Base-by-base conservation (phyloP, 805 yeast genomes). In the Nakazawaea molendinolei region DNA sequence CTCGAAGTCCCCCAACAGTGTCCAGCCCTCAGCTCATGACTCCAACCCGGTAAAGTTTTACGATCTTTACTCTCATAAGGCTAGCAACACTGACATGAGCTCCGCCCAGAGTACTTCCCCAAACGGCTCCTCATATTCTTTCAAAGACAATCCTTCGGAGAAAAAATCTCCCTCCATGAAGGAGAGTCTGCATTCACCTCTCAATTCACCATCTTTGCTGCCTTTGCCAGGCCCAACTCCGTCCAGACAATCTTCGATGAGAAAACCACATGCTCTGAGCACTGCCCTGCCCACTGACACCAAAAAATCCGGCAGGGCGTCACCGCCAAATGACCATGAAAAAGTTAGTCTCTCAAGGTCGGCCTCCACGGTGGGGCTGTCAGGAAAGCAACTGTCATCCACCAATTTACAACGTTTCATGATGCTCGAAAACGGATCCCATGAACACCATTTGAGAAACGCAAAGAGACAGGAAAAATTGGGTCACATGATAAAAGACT, bases 391-490 rank as follows among this genome's bases (percentile, higher is more conserved):
- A 22, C 24, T 22, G 24, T 8, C 24, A 22, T 22, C 24, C n/a
- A n/a, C n/a, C n/a, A n/a, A n/a, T n/a, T n/a, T n/a, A n/a, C 73
- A 73, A 1, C 48, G 89, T 28, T 79, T 79, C 51, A 48, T 61
- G 15, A 58, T 78, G 50, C 60, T 63, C 33, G 86, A 78, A 33
- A 80, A 79, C 46, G 94, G 95, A 4, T 44, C 61, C 9, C 98
- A 90, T 56, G 85, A 74, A 49, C 98, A 90, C 57, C 76, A 76
- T 52, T 64, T 90, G 41, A 70, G 76, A 41, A 78, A 80, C 29
- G 79, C 90, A 6, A 80, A 77, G 53, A 65, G 94, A 47, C 90
- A 83, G 55, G 94, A 83, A 50, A 83, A 82, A 47, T 55, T 83
- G 24, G 69, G 79, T 6, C 76, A 76, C 41, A 80, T 83, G 87